Base-by-base conservation (phyloP, 148 eudicot species). In the Persicaria tinctoria region DNA sequence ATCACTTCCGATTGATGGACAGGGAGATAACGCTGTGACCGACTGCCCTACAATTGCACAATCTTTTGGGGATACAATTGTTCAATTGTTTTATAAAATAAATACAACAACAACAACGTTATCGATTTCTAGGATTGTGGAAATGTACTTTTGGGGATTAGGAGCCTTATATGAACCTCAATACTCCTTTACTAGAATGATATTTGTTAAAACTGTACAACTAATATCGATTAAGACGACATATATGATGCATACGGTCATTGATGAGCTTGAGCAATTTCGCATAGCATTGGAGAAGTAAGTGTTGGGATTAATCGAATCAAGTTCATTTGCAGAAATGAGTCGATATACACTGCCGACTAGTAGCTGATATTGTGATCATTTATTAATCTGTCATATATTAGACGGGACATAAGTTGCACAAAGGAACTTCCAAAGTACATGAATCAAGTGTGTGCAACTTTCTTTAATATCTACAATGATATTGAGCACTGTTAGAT, bases 181-280 rank as follows among this genome's bases (percentile, higher is more conserved):
- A 49, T 83, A 81, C 64, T 73, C 83, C 14, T 38, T 79, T 1
- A 84, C 77, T 2, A 72, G 85, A 72, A 74, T 7, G 51, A 64
- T 85, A 16, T 73, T 80, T 13, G 56, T 79, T 3, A 80, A 85
- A 64, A 53, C 76, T 8, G 68, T 76, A 6, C 63, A 78, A 72
- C 73, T 83, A 45, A 64, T 76, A 0, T 78, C 87, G 0, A 70
- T 84, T 17, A 80, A 16, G 89, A 87, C 72, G 91, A 87, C 45
- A 78, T 76, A 20, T 87, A 83, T 77, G 91, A 87, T 75, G 75
- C 79, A 2, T 87, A 85, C 78, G 87, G 87, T 77, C 6, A 72
- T 80, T 73, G 79, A 82, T 5, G 90, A 88, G 59, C 82, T 84
- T 62, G 59, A 55, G 64, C 38, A 57, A 5, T 78, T 82, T 57